Percentiles rank a stretch among this genome's conserved stretches.
Conservation (phyloP, 352 stramenopile genomes). For the Lagenidium giganteum region DNA sequence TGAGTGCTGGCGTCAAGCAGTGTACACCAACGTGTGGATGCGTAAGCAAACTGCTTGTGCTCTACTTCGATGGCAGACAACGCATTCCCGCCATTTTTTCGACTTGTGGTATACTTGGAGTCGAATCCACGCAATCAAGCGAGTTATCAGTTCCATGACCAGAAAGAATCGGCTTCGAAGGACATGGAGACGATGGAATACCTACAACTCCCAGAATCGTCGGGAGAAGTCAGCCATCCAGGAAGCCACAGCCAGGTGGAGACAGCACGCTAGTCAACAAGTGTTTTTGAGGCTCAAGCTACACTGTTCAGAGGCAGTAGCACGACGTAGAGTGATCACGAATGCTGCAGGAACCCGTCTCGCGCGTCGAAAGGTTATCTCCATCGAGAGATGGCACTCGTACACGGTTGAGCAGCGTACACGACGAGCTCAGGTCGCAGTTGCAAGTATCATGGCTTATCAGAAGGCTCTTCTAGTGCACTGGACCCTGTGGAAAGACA, state of each 20-base stretch:
- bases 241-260: not conserved
- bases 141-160: not conserved
- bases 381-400: conserved; percentile 8
- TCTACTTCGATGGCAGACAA: conserved; percentile 5
- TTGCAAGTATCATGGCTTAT: conserved; percentile 5
- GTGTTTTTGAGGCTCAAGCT: no score
- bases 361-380: conserved; percentile 1
- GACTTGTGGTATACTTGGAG: conserved; percentile 3
- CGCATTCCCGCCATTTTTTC: not conserved
- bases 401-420: conserved; percentile 1
- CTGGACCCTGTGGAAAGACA: conserved; percentile 21
- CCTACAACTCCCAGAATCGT: not conserved
- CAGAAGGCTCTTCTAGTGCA: not conserved
- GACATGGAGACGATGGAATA: conserved; percentile 1
- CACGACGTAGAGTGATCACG: no score
- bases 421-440: conserved; percentile 1
- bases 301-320: no score
- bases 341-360: no score
- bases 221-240: not conserved
- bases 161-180: not conserved
- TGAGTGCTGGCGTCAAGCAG: no score
- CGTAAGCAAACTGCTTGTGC: conserved; percentile 3
- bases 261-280: no score
- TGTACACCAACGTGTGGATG: no score
- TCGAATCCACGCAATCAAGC: not conserved